Evolutionary conservation across 352 stramenopile species (phyloP).

Genomic region (Pilasporangium apinafurcum): DNA sequence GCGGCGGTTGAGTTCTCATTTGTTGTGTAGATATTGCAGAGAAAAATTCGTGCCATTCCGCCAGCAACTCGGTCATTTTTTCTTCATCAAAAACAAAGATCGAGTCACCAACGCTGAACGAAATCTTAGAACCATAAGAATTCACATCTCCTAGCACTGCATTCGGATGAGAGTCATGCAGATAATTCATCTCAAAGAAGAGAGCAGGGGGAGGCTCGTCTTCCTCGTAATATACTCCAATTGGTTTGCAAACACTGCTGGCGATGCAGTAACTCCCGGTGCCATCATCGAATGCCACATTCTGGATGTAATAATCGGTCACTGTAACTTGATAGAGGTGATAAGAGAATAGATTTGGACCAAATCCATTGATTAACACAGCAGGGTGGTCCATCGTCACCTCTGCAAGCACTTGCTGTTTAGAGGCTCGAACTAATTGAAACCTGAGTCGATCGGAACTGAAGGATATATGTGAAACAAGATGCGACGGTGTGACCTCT

Average conservation of each 20-base stretch:
- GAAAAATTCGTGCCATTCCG: constrained; percentile 59
- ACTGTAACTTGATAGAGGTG: constrained; percentile 69
- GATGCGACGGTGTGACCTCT: constrained; percentile 44
- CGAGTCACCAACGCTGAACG: constrained; percentile 52
- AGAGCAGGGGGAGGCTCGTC: constrained; percentile 16
- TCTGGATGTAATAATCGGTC: constrained; percentile 75
- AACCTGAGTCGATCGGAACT: constrained; percentile 58
- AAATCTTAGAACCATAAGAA: constrained; percentile 74
- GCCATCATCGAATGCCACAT: constrained; percentile 28
- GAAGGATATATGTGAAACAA: constrained; percentile 46
- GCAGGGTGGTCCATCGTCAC: constrained; percentile 37
- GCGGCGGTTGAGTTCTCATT: constrained; percentile 12
- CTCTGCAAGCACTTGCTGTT: constrained; percentile 56
- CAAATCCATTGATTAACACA: constrained; percentile 65
- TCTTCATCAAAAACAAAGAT: constrained; percentile 65
- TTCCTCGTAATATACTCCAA: constrained; percentile 4
- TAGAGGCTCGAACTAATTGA: constrained; percentile 56
- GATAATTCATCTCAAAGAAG: constrained; percentile 56
- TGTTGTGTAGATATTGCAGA: constrained; percentile 48
- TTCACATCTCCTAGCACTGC: constrained; percentile 27
- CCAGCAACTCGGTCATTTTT: constrained; percentile 60
- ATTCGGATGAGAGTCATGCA: constrained; percentile 64
- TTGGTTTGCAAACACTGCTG: constrained; percentile 46
- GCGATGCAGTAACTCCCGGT: constrained; percentile 60
- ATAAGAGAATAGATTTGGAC: constrained; percentile 73